These are phyloP conservation scores for Penicillium bialowiezense DNA, from an alignment of 495 filamentous ascomycete species.

Conservation along the genomic window DNA sequence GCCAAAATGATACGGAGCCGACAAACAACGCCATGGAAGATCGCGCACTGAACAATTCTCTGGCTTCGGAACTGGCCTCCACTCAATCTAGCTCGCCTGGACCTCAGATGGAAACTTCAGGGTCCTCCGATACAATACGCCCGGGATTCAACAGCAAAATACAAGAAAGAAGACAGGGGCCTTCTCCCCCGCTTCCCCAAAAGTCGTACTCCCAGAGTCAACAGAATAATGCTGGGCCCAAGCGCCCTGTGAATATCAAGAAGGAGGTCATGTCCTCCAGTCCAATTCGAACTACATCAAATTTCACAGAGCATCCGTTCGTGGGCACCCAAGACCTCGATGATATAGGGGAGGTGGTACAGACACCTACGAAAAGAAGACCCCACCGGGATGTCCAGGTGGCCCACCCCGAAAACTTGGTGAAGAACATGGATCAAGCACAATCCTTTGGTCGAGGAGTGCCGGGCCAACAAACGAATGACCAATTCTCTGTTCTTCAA, in stretches of 20 bases:
- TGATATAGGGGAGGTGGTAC: conserved; percentile 57
- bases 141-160: conserved; percentile 29
- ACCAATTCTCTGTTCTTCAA: conserved; percentile 16
- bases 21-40: conserved; percentile 3
- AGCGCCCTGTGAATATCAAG: conserved; percentile 28
- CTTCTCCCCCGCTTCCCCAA: conserved; percentile 2
- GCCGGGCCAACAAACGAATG: not conserved
- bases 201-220: not conserved
- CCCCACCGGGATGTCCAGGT: conserved; percentile 6
- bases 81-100: conserved; percentile 16
- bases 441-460: not conserved
- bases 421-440: not conserved
- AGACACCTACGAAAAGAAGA: conserved; percentile 63
- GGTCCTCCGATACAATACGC: conserved; percentile 33
- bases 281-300: conserved; percentile 30
- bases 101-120: conserved; percentile 1
- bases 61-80: conserved; percentile 4
- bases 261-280: conserved; percentile 33
- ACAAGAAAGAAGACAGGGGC: conserved; percentile 22
- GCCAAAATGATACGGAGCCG: not conserved
- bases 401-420: conserved; percentile 1
- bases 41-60: not conserved
- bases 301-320: conserved; percentile 8
- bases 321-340: conserved; percentile 69
- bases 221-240: not conserved